phyloP scores from a whole-genome alignment of 169 alveolate species.

The Cryptosporidium ubiquitum region DNA sequence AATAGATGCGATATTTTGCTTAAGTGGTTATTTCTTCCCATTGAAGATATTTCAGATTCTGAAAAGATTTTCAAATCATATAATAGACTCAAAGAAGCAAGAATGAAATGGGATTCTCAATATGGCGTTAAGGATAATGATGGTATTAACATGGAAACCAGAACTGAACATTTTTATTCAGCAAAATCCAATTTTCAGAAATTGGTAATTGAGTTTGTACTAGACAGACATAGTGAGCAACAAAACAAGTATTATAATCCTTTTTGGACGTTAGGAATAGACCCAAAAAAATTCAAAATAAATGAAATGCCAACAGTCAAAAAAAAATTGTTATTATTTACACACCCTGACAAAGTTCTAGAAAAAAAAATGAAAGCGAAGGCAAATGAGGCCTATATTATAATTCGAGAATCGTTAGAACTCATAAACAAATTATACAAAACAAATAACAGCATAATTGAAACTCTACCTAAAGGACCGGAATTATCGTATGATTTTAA shows the following conservation, averaged over 20 bases:
- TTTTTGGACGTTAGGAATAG: conserved; percentile 33
- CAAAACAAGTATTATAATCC: background rate
- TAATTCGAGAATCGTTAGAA: conserved; percentile 4
- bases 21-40: conserved; percentile 22
- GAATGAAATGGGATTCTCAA: background rate
- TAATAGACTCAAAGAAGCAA: conserved; percentile 12
- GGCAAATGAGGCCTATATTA: conserved; percentile 14
- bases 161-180: background rate
- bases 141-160: background rate
- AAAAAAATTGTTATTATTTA: conserved; percentile 7
- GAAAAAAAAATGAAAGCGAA: background rate
- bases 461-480: conserved; percentile 6
- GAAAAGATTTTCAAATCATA: background rate
- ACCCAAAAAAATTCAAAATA: background rate
- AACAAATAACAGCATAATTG: background rate
- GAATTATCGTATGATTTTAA: conserved; percentile 13
- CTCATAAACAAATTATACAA: background rate
- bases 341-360: conserved; percentile 32
- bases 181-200: background rate
- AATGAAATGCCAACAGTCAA: background rate
- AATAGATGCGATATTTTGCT: conserved; percentile 1
- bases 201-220: background rate
- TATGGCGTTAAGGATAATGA: background rate
- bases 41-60: background rate
- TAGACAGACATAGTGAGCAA: conserved; percentile 23